Base-by-base conservation (phyloP, 2,329 filamentous ascomycete genomes). In the Botrytis fabae region DNA sequence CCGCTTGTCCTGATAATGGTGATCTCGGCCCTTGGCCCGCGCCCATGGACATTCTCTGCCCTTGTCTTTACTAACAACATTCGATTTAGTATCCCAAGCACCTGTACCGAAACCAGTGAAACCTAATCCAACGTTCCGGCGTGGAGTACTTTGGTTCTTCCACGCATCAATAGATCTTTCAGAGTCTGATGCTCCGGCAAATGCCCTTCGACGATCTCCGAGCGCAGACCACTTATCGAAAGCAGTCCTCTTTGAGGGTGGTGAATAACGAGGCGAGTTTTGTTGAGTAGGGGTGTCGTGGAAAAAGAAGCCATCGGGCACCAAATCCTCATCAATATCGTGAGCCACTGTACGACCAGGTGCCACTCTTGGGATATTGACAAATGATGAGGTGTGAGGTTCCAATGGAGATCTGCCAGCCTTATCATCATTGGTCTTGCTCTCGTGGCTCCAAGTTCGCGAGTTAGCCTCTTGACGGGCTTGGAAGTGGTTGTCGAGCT, bases 201-300 rank as follows among this genome's bases (percentile, higher is more conserved):
- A 89, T 73, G 89, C 93, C 74, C 94, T 91, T 72, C 95, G 89
- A 79, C 92, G 92, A 81, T 97, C 92, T 75, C 95, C 95, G 66
- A 98, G 86, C 20, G 90, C 93, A 38, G 92, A 90, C 95, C 95
- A 98, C 82, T 97, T 97, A 83, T 98, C 95, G 70, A 93, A 81
- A 77, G 83, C 83, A 38, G 82, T 84, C 72, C 88, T 59, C 84
- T 93, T 93, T 35, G 89, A 84, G 42, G 90, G 87, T 61, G 92
- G 88, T n/a, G 90, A 89, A 78, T 91, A 90, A 73, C 87, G 87
- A 73, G 85, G 82, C 22, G 72, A 70, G 64, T 61, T 25, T 40
- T 72, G 64, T 51, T 72, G 63, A 69, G 87, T 87, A 72, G 85
- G 82, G 18, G 68, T 54, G 12, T 93, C 91, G 76, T 94, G 90